Base-by-base conservation (phyloP, 176 grass and related monocot species). In the Rhynchospora breviuscula region DNA sequence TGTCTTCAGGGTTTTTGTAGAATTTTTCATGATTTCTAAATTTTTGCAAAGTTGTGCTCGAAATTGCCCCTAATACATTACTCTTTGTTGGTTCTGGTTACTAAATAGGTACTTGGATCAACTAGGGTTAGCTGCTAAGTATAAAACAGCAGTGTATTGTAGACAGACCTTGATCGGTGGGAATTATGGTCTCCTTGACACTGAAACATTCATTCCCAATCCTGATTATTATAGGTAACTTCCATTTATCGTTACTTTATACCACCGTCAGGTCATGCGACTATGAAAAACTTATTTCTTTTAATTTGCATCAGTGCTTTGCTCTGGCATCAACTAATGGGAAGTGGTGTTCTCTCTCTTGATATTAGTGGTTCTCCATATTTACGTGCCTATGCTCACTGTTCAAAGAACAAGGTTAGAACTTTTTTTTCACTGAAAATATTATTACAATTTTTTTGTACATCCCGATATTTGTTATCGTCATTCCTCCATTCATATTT, bases 211-310 rank as follows among this genome's bases (percentile, higher is more conserved):
- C 18, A 75, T 89, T 57, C 97, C 97, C 0, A 99, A 99, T 88
- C 97, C 97, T 15, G 97, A 99, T 88, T 99, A 99, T 87, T 99
- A 99, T 84, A 93, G 97, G 97, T 83, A 86, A 92, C 83, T 60
- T 18, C 15, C 8, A 70, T 56, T 86, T 76, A 79, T 56, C 11
- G 33, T 63, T 67, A n/a, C 26, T 40, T 80, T 17, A 40, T 69
- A 25, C 54, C 14, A 82, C 26, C 79, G 31, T 68, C 33, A 35
- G 33, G 12, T 60, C 35, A 85, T 51, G 76, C 47, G 7, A 64
- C 12, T 40, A 5, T 19, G 79, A 78, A 43, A 60, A 77, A 84
- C 26, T 29, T 60, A 48, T 84, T 76, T 19, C 7, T 81, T 63
- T 90, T 63, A 90, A 56, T 21, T 7, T 86, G 25, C 85, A 86